Evolutionary conservation across 2,329 filamentous ascomycete genomes (phyloP).

Genomic region (Fusarium ramigenum): DNA sequence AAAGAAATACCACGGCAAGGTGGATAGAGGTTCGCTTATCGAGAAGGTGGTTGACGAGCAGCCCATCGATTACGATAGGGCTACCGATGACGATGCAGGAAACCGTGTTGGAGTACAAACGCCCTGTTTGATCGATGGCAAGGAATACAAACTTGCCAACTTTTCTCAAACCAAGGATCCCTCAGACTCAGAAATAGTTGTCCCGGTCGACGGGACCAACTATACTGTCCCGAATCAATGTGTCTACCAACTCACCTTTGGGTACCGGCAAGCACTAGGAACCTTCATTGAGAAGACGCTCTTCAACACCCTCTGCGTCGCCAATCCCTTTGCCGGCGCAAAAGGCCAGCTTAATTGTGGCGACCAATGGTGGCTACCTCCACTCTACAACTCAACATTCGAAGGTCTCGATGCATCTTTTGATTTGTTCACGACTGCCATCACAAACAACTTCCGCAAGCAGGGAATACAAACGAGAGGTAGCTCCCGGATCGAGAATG

Average conservation of each 20-base stretch:
- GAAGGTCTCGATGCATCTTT: not conserved
- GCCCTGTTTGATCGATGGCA: not conserved
- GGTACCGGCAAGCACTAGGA: not conserved
- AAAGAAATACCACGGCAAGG: constrained; percentile 1
- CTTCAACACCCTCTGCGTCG: not conserved
- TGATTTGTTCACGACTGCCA: not conserved
- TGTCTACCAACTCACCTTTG: not conserved
- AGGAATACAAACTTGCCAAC: not conserved
- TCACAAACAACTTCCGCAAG: not conserved
- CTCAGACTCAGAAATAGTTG: too few relatives aligned
- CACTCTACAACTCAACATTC: not conserved
- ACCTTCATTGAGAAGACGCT: not conserved
- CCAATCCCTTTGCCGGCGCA: accelerated
- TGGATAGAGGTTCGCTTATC: not conserved
- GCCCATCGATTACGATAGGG: not conserved
- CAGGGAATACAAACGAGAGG: not conserved
- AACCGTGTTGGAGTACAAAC: not conserved
- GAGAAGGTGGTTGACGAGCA: not conserved
- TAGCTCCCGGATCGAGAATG: accelerated
- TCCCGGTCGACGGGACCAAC: not conserved
- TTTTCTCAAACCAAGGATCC: not conserved
- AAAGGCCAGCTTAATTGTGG: not conserved
- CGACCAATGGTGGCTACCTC: not conserved
- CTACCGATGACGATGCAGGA: not conserved
- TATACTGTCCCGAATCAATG: not conserved